These are phyloP conservation scores for Hysterangium stoloniferum DNA, from an alignment of 768 basidiomycete genomes.

Conservation along the genomic window DNA sequence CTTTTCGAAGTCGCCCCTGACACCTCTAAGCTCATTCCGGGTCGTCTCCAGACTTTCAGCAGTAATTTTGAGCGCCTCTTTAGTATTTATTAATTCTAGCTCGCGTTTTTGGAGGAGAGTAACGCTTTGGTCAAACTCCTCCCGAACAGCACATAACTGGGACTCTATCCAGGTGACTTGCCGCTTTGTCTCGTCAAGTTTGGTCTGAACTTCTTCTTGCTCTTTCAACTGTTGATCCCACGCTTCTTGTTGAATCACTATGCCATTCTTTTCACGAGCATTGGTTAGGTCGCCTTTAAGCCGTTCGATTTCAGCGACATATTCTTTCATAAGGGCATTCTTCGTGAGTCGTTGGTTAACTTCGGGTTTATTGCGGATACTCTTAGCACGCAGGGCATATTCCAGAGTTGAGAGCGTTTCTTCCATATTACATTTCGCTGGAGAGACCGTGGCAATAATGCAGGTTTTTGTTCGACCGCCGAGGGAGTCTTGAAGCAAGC, in stretches of 20 bases:
- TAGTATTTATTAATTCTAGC: constrained; percentile 61
- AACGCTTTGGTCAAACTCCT: constrained; percentile 90
- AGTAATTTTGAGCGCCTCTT: constrained; percentile 45
- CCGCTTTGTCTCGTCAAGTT: constrained; percentile 75
- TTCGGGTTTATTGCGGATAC: constrained; percentile 92
- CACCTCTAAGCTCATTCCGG: constrained; percentile 26
- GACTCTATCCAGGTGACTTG: constrained; percentile 78
- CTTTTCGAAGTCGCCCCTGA: constrained; percentile 62
- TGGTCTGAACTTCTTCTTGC: constrained; percentile 68
- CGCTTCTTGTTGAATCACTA: constrained; percentile 85
- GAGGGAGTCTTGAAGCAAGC: constrained; percentile 96
- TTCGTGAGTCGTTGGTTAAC: constrained; percentile 92
- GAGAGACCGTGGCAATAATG: constrained; percentile 94
- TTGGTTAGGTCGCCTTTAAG: constrained; percentile 86
- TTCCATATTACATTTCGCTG: constrained; percentile 88
- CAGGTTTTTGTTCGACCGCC: constrained; percentile 97
- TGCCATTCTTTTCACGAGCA: constrained; percentile 92
- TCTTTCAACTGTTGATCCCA: constrained; percentile 79
- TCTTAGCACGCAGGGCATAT: constrained; percentile 92
- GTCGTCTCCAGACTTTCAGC: constrained; percentile 44
- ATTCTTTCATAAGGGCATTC: constrained; percentile 88
- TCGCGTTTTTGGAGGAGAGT: constrained; percentile 66
- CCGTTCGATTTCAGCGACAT: constrained; percentile 87
- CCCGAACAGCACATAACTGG: constrained; percentile 69
- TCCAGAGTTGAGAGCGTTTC: constrained; percentile 97